These are phyloP conservation scores for Inga oerstediana DNA, from an alignment of 306 rosid species.

Conservation along the genomic window DNA sequence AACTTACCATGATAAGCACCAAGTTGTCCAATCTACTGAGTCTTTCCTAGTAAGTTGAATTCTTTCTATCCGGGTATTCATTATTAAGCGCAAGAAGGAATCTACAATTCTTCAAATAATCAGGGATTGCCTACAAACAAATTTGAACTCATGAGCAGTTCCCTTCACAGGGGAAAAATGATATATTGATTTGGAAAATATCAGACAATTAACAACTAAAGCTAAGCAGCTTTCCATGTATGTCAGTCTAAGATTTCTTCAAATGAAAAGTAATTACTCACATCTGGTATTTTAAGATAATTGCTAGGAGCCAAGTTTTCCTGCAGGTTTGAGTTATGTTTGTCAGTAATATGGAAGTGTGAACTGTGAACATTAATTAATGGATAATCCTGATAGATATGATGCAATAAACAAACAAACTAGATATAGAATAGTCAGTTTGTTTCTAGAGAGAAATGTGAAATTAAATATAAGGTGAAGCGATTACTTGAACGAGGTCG, in stretches of 20 bases:
- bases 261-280: conserved; percentile 47
- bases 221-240: background rate
- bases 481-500: conserved; percentile 65
- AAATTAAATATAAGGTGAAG: conserved; percentile 26
- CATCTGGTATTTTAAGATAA: conserved; percentile 86
- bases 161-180: background rate
- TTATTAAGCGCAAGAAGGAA: conserved; percentile 91
- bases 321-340: conserved; percentile 45
- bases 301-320: conserved; percentile 91
- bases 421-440: background rate
- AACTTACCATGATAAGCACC: conserved; percentile 88
- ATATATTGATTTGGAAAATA: conserved; percentile 3
- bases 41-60: conserved; percentile 75
- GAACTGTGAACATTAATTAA: background rate
- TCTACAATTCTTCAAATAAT: conserved; percentile 62
- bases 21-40: conserved; percentile 72
- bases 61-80: conserved; percentile 67
- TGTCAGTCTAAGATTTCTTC: background rate
- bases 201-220: background rate
- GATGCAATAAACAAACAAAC: background rate
- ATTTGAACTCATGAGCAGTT: background rate
- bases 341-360: too few relatives aligned
- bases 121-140: conserved; percentile 65
- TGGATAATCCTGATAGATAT: background rate
- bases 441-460: background rate